Conservation (phyloP, 371 early-diverging fungal species). For the Mucor racemosus region DNA sequence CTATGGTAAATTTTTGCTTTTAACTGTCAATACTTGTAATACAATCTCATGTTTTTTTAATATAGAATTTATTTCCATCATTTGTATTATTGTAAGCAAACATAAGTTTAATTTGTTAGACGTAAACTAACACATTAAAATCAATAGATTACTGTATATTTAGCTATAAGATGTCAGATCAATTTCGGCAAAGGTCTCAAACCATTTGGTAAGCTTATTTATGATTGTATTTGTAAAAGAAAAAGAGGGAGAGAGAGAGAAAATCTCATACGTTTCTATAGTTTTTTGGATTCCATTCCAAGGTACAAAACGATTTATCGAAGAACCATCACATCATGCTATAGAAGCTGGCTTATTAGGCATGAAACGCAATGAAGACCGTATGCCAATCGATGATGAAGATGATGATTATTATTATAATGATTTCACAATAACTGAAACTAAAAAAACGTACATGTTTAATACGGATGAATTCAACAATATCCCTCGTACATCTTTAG, state of each 20-base stretch:
- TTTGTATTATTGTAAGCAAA: conserved; percentile 16
- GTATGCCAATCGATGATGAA: conserved; percentile 11
- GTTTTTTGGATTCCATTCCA: conserved; percentile 7
- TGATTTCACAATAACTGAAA: not conserved
- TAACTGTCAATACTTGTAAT: too few relatives aligned
- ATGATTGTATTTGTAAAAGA: not conserved
- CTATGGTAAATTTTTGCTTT: conserved; percentile 10
- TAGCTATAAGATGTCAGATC: conserved; percentile 13
- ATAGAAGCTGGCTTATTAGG: not conserved
- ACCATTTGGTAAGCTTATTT: conserved; percentile 7
- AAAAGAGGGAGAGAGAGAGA: too few relatives aligned
- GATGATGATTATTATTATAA: conserved; percentile 7
- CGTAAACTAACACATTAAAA: not conserved
- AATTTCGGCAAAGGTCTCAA: conserved; percentile 18
- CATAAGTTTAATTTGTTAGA: too few relatives aligned
- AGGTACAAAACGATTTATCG: not conserved
- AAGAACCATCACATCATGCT: not conserved
- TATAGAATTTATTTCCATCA: conserved; percentile 11
- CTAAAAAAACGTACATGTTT: not conserved
- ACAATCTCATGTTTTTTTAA: not conserved
- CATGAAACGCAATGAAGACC: not conserved
- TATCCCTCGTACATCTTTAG: not conserved
- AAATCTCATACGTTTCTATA: not conserved
- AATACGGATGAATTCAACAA: not conserved
- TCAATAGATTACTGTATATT: conserved; percentile 13